phyloP scores from a whole-genome alignment of 2,329 filamentous ascomycete species.

The Pyrenophora tritici-repentis region DNA sequence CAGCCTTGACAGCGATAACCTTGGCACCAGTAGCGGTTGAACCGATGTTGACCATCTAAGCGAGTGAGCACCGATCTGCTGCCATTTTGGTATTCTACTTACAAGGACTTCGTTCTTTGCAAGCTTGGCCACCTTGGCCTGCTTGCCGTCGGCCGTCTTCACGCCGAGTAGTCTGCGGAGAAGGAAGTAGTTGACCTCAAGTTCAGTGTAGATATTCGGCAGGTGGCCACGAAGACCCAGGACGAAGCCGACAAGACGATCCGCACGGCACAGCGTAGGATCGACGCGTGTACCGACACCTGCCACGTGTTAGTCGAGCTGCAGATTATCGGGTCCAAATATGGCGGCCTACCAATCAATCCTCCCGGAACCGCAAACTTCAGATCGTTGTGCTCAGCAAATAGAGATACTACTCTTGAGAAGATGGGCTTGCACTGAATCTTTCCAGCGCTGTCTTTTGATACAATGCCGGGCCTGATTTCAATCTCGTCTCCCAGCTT shows the following conservation, averaged over 20 bases:
- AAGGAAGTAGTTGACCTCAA: conserved; percentile 98
- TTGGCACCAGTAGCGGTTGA: conserved; percentile 97
- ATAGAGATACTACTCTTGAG: conserved; percentile 90
- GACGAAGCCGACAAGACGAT: conserved; percentile 98
- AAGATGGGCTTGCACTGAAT: conserved; percentile 98
- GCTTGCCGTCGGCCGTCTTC: conserved; percentile 96
- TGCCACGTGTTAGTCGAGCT: conserved; percentile 26
- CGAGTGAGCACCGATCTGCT: conserved; percentile 10
- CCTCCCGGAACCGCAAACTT: conserved; percentile 98
- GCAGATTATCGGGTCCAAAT: neutral
- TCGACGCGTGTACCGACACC: conserved; percentile 96
- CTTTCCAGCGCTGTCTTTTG: conserved; percentile 88
- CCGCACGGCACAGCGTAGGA: conserved; percentile 95
- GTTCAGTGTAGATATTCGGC: conserved; percentile 95
- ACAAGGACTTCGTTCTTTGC: conserved; percentile 93
- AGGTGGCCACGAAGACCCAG: conserved; percentile 91
- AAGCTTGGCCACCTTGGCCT: conserved; percentile 98
- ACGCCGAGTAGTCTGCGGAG: conserved; percentile 93
- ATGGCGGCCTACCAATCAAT: conserved; percentile 67
- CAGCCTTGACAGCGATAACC: conserved; percentile 94
- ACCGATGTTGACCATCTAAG: conserved; percentile 94
- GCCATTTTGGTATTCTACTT: conserved; percentile 5
- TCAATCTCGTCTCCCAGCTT: conserved; percentile 98
- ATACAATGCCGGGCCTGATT: conserved; percentile 97
- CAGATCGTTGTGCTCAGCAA: conserved; percentile 96